Base-by-base conservation (phyloP, 1,284 basidiomycete genomes). In the Fomitopsis schrenkii region DNA sequence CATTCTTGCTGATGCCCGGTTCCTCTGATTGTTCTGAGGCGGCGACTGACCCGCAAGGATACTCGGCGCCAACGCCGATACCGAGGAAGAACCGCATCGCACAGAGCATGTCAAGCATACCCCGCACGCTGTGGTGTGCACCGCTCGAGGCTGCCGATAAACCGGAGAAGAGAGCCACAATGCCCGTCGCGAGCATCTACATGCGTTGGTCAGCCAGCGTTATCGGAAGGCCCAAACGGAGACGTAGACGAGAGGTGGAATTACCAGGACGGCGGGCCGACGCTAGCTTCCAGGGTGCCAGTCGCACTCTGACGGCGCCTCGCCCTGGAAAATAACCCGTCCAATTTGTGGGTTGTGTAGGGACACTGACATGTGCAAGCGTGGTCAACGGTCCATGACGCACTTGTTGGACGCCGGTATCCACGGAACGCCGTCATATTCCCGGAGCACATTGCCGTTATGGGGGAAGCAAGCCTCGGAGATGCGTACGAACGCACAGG, bases 21-120 rank as follows among this genome's bases (percentile, higher is more conserved):
- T 93, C 90, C 74, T 97, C 95, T 0, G 94, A 94, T 71, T 94
- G 91, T 72, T 97, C 95, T 1, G 92, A 91, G 2, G 91, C 90
- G 26, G 94, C 93, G n/a, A 97, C 94, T 3, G 89, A 91, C 7
- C 95, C 95, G 63, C 90, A 91, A 6, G 94, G 95, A 67, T 97
- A 97, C 73, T 96, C 93, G 12, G 94, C 94, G 30, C 94, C 95
- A 9, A 94, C 79, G 45, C 92, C 92, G 61, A 94, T 88, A 53
- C 92, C 93, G 58, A 93, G 80, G 9, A 95, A 74, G 78, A 94
- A 91, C 82, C 93, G 88, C 76, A 90, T 95, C 5, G 90, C 91
- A 57, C 80, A 84, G 19, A 94, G 82, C 81, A 94, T 94, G 41
- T 84, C 80, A 54, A 96, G 79, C 70, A 94, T 77, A 12, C 92